A percentile compares a stretch with the other conserved stretches of the same genome.
These are phyloP conservation scores for Emergomyces pasteurianus DNA, from an alignment of 2,329 filamentous ascomycete genomes.

Conservation along the genomic window DNA sequence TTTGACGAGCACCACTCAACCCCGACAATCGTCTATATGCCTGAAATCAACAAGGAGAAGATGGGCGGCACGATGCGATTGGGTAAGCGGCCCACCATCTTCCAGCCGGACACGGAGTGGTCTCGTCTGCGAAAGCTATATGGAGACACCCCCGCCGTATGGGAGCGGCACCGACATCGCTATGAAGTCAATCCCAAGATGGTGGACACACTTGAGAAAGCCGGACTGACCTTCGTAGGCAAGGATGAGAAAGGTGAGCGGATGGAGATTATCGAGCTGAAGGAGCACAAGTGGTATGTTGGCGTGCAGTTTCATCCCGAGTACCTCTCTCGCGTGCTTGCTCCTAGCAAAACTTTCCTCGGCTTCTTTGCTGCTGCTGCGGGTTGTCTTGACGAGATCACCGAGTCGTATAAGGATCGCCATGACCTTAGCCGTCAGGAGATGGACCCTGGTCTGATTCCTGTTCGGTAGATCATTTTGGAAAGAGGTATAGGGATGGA, in stretches of 20 bases:
- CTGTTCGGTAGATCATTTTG: not conserved
- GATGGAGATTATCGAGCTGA: constrained; percentile 74
- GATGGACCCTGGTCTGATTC: not conserved
- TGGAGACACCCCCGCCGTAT: constrained; percentile 41
- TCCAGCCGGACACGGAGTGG: constrained; percentile 67
- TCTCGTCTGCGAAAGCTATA: constrained; percentile 66
- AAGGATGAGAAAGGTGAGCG: constrained; percentile 67
- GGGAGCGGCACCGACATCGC: constrained; percentile 74
- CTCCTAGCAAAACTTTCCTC: constrained; percentile 63
- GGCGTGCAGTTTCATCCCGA: constrained; percentile 85
- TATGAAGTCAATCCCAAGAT: constrained; percentile 83
- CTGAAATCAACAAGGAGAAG: constrained; percentile 64
- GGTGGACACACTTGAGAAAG: constrained; percentile 54
- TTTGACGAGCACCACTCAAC: constrained; percentile 47
- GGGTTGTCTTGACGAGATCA: constrained; percentile 47
- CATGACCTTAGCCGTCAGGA: constrained; percentile 12
- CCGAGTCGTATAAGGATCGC: constrained; percentile 14
- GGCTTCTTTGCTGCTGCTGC: constrained; percentile 73
- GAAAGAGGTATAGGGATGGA: not conserved
- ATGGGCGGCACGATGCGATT: constrained; percentile 82
- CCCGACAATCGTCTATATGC: constrained; percentile 81
- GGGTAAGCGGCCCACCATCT: constrained; percentile 60
- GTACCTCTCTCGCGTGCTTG: constrained; percentile 63
- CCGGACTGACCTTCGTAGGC: constrained; percentile 63
- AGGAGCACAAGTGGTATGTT: constrained; percentile 74